Base-by-base conservation (phyloP, 148 eudicot genomes). In the Camellia sinensis region DNA sequence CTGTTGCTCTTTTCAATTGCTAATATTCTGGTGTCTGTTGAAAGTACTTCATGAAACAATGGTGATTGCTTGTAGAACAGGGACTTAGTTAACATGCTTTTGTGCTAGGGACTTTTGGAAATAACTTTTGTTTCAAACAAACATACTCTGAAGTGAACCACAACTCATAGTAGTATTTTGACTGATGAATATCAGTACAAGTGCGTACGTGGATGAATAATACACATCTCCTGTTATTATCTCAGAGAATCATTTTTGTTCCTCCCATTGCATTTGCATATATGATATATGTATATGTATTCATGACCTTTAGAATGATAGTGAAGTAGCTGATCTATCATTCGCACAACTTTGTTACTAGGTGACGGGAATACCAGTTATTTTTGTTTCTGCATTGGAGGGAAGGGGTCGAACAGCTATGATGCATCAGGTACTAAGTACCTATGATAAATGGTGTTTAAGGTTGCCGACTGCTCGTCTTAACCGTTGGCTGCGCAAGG, bases 401-500 rank as follows among this genome's bases (percentile, higher is more conserved):
- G 97, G 97, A 79, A 90, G 78, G 82, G 98, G 99, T 11, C 89
- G 95, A 66, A 67, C 82, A 60, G 86, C 89, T 83, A 85, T 94
- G 78, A 91, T 92, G 97, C 86, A 75, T 69, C 91, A 97, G 82
- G 92, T 94, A 56, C 81, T 90, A 48, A 90, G 88, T 50, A 97
- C 98, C 50, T 97, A 94, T 54, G 94, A 92, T 73, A 96, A 90
- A 82, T 97, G 99, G 99, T 92, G 99, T 80, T 73, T 85, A 68
- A 90, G 99, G 83, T 81, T 97, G 83, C 75, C 99, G 54, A 97
- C 99, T 72, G 91, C 98, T 71, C 90, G 93, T 80, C 95, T 97
- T n/a, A 97, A 97, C 83, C 95, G 97, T 64, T 97, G 99, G 97
- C 83, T 97, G 76, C 88, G 85, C 53, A 97, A 97, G 99, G 99